A percentile compares a stretch with the other conserved stretches of the same genome.
These are phyloP conservation scores for Monilinia fructicola DNA, from an alignment of 2,329 filamentous ascomycete genomes.

Conservation along the genomic window DNA sequence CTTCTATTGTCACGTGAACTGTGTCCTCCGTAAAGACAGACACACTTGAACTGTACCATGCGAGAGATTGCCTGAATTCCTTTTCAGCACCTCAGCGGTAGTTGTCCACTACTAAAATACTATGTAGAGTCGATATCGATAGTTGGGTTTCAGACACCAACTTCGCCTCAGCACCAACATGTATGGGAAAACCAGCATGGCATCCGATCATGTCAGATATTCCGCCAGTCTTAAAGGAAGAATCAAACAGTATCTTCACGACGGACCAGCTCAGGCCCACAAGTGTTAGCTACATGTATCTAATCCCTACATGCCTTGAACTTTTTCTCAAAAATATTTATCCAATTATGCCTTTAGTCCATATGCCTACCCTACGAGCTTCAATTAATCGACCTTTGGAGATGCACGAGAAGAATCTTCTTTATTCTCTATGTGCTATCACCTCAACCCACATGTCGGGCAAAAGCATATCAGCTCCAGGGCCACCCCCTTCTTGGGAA, in stretches of 20 bases:
- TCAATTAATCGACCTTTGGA: conserved; percentile 47
- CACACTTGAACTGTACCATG: background rate
- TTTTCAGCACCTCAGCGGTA: background rate
- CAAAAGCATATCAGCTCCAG: conserved; percentile 44
- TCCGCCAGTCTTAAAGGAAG: conserved; percentile 43
- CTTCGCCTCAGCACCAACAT: conserved; percentile 29
- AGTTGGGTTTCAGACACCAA: conserved; percentile 34
- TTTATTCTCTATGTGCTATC: conserved; percentile 59
- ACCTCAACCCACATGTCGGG: conserved; percentile 52
- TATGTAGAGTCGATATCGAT: conserved; percentile 30
- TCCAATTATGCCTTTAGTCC: conserved; percentile 62
- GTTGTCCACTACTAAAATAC: background rate
- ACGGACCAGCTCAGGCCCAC: conserved; percentile 47
- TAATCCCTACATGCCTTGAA: conserved; percentile 56
- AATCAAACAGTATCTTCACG: conserved; percentile 42
- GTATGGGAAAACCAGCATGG: conserved; percentile 27
- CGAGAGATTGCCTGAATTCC: too few species aligned
- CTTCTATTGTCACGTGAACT: background rate
- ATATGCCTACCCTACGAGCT: conserved; percentile 54
- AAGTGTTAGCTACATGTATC: conserved; percentile 49
- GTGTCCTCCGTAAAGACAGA: background rate
- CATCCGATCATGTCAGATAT: conserved; percentile 40
- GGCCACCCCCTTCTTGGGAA: conserved; percentile 47
- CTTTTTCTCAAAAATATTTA: conserved; percentile 63
- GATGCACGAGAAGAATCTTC: conserved; percentile 46